A percentile compares a stretch with the other conserved stretches of the same genome.
These are phyloP conservation scores for Udeniomyces megalosporus DNA, from an alignment of 768 basidiomycete genomes.

Conservation along the genomic window DNA sequence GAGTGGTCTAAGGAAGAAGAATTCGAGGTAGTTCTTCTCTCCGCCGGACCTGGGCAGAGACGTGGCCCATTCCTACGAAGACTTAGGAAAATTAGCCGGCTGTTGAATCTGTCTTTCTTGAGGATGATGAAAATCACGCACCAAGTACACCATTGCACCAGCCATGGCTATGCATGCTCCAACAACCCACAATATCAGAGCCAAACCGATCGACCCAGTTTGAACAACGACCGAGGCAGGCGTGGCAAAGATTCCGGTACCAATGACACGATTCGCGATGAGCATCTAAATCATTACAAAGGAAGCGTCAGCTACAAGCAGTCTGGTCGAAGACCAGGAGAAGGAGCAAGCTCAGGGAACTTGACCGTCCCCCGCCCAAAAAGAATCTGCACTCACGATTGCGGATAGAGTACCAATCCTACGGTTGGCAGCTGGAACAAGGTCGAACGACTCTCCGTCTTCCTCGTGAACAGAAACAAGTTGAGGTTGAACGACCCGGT, in stretches of 20 bases:
- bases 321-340: too few relatives aligned
- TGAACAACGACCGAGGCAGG: constrained; percentile 15
- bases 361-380: too few relatives aligned
- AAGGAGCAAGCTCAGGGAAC: too few relatives aligned
- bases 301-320: too few relatives aligned
- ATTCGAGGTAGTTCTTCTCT: constrained; percentile 19
- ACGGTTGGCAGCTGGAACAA: background rate
- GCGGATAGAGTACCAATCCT: constrained; percentile 3
- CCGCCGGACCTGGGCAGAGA: constrained; percentile 20
- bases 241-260: constrained; percentile 19
- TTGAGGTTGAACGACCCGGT: too few relatives aligned
- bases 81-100: too few relatives aligned
- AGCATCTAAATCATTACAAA: too few relatives aligned
- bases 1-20: constrained; percentile 16
- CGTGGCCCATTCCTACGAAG: constrained; percentile 12
- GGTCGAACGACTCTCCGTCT: constrained; percentile 10
- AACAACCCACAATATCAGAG: constrained; percentile 15
- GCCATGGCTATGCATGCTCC: constrained; percentile 15
- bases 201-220: constrained; percentile 16
- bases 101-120: too few relatives aligned
- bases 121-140: too few relatives aligned
- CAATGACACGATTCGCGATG: constrained; percentile 4
- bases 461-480: background rate
- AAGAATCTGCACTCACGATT: too few relatives aligned
- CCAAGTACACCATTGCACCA: constrained; percentile 21